These are phyloP conservation scores for Tubosaeta sp. DNA, from an alignment of 768 basidiomycete species.

Conservation along the genomic window DNA sequence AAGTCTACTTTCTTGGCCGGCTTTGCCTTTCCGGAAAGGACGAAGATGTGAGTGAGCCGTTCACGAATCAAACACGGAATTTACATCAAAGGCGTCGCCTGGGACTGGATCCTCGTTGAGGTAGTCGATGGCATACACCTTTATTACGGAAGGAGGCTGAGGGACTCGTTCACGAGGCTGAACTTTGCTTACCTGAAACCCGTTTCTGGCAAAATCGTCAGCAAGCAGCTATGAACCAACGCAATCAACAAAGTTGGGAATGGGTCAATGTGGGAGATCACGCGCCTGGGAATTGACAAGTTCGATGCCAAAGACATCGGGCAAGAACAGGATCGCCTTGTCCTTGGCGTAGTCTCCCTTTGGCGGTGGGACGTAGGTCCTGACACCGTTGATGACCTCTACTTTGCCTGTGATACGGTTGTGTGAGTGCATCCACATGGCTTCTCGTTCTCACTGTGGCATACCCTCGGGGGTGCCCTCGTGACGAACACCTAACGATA, in stretches of 20 bases:
- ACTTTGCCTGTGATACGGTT: constrained; percentile 35
- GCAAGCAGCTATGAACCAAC: constrained; percentile 33
- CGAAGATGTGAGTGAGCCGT: background rate
- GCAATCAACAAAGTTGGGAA: background rate
- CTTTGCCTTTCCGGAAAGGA: background rate
- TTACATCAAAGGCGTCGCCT: constrained; percentile 11
- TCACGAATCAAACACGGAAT: background rate
- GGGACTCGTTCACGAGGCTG: no score
- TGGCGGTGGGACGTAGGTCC: constrained; percentile 53
- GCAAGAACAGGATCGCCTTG: constrained; percentile 52
- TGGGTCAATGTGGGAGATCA: background rate
- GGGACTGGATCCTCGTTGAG: constrained; percentile 27
- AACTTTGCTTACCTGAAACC: constrained; percentile 28
- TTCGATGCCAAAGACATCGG: constrained; percentile 50
- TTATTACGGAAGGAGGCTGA: background rate
- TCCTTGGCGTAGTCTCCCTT: constrained; percentile 45
- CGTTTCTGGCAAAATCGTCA: constrained; percentile 41
- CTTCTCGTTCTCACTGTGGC: background rate
- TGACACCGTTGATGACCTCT: constrained; percentile 44
- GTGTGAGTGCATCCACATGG: background rate
- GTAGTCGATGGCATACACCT: constrained; percentile 26
- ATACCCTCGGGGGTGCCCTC: constrained; percentile 46
- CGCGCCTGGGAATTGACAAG: constrained; percentile 44
- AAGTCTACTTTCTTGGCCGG: constrained; percentile 20
- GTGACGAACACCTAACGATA: constrained; percentile 40